Percentiles rank a stretch among this genome's conserved stretches.
Evolutionary conservation across 2,329 filamentous ascomycete genomes (phyloP).

Genomic region (Allantophomopsis cytisporea): DNA sequence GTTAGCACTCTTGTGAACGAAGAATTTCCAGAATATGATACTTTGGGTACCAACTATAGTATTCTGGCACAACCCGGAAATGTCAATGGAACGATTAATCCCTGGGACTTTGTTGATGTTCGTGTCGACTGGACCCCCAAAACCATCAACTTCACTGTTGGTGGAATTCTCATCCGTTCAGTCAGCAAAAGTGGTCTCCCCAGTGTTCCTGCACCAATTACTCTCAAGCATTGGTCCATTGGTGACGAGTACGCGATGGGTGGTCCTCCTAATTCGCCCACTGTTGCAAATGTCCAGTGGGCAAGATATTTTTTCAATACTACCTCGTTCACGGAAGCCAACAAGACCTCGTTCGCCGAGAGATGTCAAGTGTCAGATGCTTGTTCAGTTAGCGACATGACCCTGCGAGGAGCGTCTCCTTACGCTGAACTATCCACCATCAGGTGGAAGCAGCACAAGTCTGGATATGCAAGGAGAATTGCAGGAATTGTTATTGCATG

Average conservation of each 20-base stretch:
- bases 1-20: slow-evolving; percentile 22
- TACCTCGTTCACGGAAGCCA: slow-evolving; percentile 21
- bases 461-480: too few species aligned
- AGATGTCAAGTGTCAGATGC: slow-evolving; percentile 17
- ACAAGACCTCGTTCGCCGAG: slow-evolving; percentile 12
- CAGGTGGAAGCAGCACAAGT: too few species aligned
- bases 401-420: too few species aligned
- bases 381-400: slow-evolving; percentile 10
- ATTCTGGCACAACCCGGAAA: too few species aligned
- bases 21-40: slow-evolving; percentile 20
- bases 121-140: slow-evolving; percentile 31
- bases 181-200: slow-evolving; percentile 22
- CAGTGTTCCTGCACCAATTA: slow-evolving; percentile 24
- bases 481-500: too few species aligned
- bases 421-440: slow-evolving; percentile 3
- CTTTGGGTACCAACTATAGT: slow-evolving; percentile 11
- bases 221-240: slow-evolving; percentile 32
- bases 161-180: slow-evolving; percentile 19
- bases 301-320: slow-evolving; percentile 35
- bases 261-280: slow-evolving; percentile 25
- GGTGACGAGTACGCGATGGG: slow-evolving; percentile 28
- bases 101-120: slow-evolving; percentile 30
- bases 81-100: slow-evolving; percentile 8
- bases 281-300: slow-evolving; percentile 28
- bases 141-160: slow-evolving; percentile 26